Base-by-base conservation (phyloP, 768 basidiomycete species). In the Infundibulicybe gibba region DNA sequence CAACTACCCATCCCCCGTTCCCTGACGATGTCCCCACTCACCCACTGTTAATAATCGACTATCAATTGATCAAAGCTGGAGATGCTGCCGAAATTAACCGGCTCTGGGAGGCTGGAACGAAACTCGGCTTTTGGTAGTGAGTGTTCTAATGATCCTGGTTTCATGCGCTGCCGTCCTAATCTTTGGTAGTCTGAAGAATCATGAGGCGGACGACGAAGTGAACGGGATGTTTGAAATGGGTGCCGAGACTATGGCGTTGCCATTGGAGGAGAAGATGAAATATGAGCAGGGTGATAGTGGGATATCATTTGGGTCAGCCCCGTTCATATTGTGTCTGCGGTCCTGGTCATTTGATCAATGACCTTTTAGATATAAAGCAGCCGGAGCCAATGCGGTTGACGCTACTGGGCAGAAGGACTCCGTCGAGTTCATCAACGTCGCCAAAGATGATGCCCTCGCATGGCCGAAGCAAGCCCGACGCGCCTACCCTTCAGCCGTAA, bases 91-190 rank as follows among this genome's bases (percentile, higher is more conserved):
- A 84, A 55, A 69, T 75, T 6, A 68, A 76, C 32, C 67, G 63
- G 41, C 69, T 86, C 2, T 83, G 77, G 77, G 61, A 73, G 40
- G 81, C 81, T 1, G 77, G 74, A 6, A 81, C 76, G 0, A 67
- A 74, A 39, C 66, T 83, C 1, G 81, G 82, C 2, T 85, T 86
- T 59, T 86, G 81, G 79, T 84, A 83, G 79, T 81, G 56, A 59
- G 80, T 75, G 45, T 11, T n/a, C n/a, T n/a, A n/a, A n/a, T 25
- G 6, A 19, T 38, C 31, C 17, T 19, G n/a, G 15, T 45, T 21
- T 39, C 35, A 35, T 37, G 6, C 25, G 63, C 32, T 30, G 21
- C 1, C 19, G 14, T 20, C 19, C 42, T 25, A 6, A 35, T 39
- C 6, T 35, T 32, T 31, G 41, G 16, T 44, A 80, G 80, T 50